Evolutionary conservation across 331 rosid species (phyloP), one percentile per base, ranked within the genome.

Genomic region (Malus hybrid): DNA sequence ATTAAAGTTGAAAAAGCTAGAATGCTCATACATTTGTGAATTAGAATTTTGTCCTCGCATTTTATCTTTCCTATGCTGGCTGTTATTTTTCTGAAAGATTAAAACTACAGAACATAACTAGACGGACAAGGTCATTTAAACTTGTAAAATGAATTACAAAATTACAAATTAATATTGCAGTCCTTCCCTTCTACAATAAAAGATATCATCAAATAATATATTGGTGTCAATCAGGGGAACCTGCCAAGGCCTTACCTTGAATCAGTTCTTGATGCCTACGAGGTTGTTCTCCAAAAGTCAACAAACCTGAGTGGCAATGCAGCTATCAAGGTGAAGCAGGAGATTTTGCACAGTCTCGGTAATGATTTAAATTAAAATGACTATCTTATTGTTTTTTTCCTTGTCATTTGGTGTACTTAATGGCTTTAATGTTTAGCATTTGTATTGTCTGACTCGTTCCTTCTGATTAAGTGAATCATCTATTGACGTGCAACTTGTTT

Each of bases 331-430:
- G 93, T 94, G 89, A 90, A 85, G 89, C 97, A 90, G 89, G 97
- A 92, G 91, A 89, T 94, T 85, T 71, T 94, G 86, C 96, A 90
- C 29, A 88, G 90, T 81, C 96, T 94, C 65, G 99, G 99, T 94
- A 94, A 94, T 88, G 76, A 68, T 58, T 76, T 83, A 46, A 52
- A 70, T 80, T 75, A 68, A 70, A 66, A 56, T 42, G 61, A 69
- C 48, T 71, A 32, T 28, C 12, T 50, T 24, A 36, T 70, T 77
- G 22, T 48, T 13, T n/a, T 6, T 58, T 52, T 14, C 44, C n/a
- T 33, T 3, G n/a, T 29, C 66, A 62, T 28, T 62, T 62, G 20
- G 19, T 26, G 15, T 11, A 42, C 20, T 16, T 39, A 19, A 22
- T 63, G 42, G 8, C 30, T 34, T 11, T 10, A 12, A 52, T 34